phyloP scores from a whole-genome alignment of 2,329 filamentous ascomycete species.

The Periconia sp. region DNA sequence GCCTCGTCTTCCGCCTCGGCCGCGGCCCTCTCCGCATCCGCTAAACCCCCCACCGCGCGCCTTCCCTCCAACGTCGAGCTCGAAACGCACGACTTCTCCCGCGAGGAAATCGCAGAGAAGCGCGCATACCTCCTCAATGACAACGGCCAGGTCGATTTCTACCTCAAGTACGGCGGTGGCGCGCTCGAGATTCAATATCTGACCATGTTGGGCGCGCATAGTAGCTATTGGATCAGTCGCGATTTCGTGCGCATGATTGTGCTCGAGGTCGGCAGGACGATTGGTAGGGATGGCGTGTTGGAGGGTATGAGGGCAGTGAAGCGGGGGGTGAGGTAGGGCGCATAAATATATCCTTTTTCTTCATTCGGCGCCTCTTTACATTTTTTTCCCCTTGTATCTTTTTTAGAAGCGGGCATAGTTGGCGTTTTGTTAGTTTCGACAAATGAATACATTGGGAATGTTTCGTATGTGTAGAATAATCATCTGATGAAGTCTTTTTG shows the following conservation, averaged over 20 bases:
- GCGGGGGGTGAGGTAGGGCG: slow-evolving; percentile 15
- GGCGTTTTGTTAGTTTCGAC: too few species aligned
- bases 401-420: too few species aligned
- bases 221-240: slow-evolving; percentile 84
- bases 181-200: slow-evolving; percentile 93
- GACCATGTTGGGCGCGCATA: slow-evolving; percentile 95
- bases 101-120: slow-evolving; percentile 89
- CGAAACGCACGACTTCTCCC: slow-evolving; percentile 91
- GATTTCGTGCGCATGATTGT: slow-evolving; percentile 93
- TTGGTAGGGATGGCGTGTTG: slow-evolving; percentile 64
- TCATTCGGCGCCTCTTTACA: too few species aligned
- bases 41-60: slow-evolving; percentile 35
- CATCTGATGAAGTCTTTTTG: too few species aligned
- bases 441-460: too few species aligned
- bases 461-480: too few species aligned
- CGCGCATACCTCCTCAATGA: slow-evolving; percentile 88
- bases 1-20: slow-evolving; percentile 17
- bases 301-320: slow-evolving; percentile 58
- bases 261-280: slow-evolving; percentile 76
- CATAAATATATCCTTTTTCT: neutral
- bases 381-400: too few species aligned
- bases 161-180: slow-evolving; percentile 78
- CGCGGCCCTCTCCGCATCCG: slow-evolving; percentile 26
- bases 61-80: slow-evolving; percentile 70
- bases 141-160: slow-evolving; percentile 94